Percentiles rank a stretch among this genome's conserved stretches.
Evolutionary conservation across 163 green algal genomes (phyloP).

Genomic region (Coccomyxa subellipsoidea): DNA sequence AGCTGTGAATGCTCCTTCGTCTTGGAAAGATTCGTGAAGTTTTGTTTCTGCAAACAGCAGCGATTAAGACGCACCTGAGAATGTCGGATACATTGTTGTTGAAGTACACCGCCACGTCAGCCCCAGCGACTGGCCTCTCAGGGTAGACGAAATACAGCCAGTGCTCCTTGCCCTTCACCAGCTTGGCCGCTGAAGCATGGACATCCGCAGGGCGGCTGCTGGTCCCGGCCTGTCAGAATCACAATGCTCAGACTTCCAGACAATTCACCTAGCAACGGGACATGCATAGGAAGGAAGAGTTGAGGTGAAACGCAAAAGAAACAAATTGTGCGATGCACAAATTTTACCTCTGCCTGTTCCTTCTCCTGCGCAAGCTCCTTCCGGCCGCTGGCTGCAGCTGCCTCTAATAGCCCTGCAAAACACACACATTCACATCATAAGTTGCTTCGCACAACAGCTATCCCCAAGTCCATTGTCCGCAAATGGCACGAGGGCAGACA

Average conservation of each 20-base stretch:
- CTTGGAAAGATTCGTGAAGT: neutral
- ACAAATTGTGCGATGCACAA: too few relatives aligned
- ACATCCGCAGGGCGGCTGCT: neutral
- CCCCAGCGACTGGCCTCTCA: neutral
- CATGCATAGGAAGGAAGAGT: too few relatives aligned
- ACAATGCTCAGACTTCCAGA: neutral
- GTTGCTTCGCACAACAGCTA: too few relatives aligned
- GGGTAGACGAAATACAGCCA: conserved; percentile 15
- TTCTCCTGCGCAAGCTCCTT: neutral
- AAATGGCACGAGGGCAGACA: too few relatives aligned
- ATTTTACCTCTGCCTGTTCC: neutral
- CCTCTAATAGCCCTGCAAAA: neutral
- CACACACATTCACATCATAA: neutral
- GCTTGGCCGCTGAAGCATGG: neutral
- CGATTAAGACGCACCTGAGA: neutral
- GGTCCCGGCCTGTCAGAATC: neutral
- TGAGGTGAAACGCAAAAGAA: too few relatives aligned
- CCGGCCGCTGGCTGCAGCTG: neutral
- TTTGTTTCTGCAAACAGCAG: neutral
- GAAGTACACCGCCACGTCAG: conserved; percentile 2
- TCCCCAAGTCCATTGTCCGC: too few relatives aligned
- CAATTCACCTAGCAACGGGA: neutral
- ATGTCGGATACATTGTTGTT: conserved; percentile 11
- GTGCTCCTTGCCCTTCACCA: neutral
- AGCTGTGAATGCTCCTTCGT: neutral